Evolutionary conservation across 805 yeast species (phyloP), one percentile per base, ranked within the genome.

Genomic region (Ogataea saltuana): DNA sequence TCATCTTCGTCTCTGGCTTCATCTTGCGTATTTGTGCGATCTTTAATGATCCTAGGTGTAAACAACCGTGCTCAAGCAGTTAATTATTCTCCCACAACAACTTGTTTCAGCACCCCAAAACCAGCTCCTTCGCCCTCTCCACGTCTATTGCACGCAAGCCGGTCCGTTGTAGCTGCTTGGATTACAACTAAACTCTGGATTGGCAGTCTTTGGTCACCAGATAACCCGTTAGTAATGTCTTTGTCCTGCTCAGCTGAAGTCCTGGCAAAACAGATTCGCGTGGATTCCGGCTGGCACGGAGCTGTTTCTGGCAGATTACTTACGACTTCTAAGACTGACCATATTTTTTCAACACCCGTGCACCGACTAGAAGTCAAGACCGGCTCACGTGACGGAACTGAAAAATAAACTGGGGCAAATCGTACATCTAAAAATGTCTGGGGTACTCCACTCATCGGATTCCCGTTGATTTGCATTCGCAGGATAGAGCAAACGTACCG

Each of bases 1-100:
- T 32, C 6, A 57, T 16, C 30, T 38, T 44, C 35, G 15, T 44
- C 16, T 36, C 29, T 3, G 38, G 22, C 38, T 34, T 34, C 38
- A 34, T 34, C 29, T 22, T 17, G 28, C 22, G 22, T 31, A 17
- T 33, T 33, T n/a, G n/a, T 22, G 23, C 29, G 29, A 16, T 32
- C 26, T 19, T 32, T 25, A 22, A 17, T 17, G 22, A 15, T 23
- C 12, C 28, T 25, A 23, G 38, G 17, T 34, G 29, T 34, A 34
- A 34, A 34, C 38, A 34, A 34, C 29, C 29, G n/a, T 34, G 29
- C 10, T 12, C 29, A 25, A 22, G 25, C 28, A 23, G 38, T 13
- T 15, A 23, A 25, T 9, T 6, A 34, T 17, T 23, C 21, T 23
- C 15, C 30, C 38, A 34, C 38, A 13, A 25, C 6, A 23, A 25